These are phyloP conservation scores for Xylaria arbuscula DNA, from an alignment of 2,329 filamentous ascomycete species.

Conservation along the genomic window DNA sequence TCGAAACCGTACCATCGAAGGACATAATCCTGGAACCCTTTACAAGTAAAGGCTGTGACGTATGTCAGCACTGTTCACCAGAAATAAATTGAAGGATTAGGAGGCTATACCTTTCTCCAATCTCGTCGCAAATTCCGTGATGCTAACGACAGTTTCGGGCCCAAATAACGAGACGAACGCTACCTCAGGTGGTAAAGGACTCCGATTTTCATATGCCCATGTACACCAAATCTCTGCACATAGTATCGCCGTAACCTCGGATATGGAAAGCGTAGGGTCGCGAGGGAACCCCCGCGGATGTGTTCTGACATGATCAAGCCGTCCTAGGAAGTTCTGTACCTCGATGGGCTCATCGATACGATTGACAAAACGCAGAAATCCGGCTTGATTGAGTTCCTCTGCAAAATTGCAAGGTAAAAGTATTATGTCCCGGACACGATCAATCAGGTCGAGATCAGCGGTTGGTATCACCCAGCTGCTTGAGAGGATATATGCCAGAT, in stretches of 20 bases:
- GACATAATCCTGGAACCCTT: constrained; percentile 1
- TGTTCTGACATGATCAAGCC: neutral
- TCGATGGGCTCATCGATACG: neutral
- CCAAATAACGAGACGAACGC: constrained; percentile 15
- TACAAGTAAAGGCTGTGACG: constrained; percentile 6
- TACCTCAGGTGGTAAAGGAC: constrained; percentile 12
- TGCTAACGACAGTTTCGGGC: neutral
- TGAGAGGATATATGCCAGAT: constrained; percentile 7
- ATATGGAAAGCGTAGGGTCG: neutral
- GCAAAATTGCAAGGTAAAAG: constrained; percentile 11
- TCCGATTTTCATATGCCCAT: constrained; percentile 9
- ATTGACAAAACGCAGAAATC: constrained; percentile 6
- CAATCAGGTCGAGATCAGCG: constrained; percentile 17
- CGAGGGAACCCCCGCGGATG: neutral
- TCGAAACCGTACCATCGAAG: constrained; percentile 24
- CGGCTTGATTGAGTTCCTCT: neutral
- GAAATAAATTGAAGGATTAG: too few relatives aligned
- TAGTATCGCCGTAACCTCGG: constrained; percentile 10
- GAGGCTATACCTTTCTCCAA: constrained; percentile 6
- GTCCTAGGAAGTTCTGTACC: constrained; percentile 3
- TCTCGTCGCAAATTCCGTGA: constrained; percentile 12
- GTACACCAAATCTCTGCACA: constrained; percentile 27
- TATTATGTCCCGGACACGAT: constrained; percentile 18
- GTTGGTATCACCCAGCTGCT: constrained; percentile 14
- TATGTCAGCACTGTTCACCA: neutral